Base-by-base conservation (phyloP, 139 green algal genomes). In the Coelastrella sp. region DNA sequence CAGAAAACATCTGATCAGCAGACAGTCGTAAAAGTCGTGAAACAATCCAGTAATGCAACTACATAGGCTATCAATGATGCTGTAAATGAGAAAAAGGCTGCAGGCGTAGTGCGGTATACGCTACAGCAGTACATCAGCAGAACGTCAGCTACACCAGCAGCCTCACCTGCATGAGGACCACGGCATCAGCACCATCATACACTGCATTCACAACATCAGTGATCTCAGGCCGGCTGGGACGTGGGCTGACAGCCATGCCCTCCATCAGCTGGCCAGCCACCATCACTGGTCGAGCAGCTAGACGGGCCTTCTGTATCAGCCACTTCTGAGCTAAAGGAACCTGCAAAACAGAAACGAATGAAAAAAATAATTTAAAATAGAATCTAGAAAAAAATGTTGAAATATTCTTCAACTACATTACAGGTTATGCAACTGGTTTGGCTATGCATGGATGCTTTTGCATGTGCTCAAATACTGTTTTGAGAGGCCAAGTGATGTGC, bases 121-220 rank as follows among this genome's bases (percentile, higher is more conserved):
- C 35, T 49, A 3, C 35, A 49, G 35, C 35, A 49, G 35, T 49
- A 49, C 35, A 49, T 49, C 35, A 49, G 35, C 35, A 49, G 35
- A 49, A 49, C 35, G 35, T 49, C 35, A 49, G 35, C 35, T 3
- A 49, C 35, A 49, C 35, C 35, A 49, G 35, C 35, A 49, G 7
- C 12, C 76, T 9, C 63, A 91, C 87, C 87, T 91, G 87, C 87
- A 91, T 91, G 22, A 96, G 92, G 88, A 96, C 88, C n/a, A 96
- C 88, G n/a, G 85, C 91, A 74, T 95, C 93, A 7, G 91, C 90
- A 27, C 93, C 94, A 75, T 96, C 94, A 61, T 96, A 94, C 87
- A 94, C 95, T 6, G 96, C 94, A 85, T 98, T 98, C 59, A 96
- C 96, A 12, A 97, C 93, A 80, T 98, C 96, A 0, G 96, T 98